Evolutionary conservation across 192 early-diverging fungal species (phyloP), one percentile per base, ranked within the genome.

Genomic region (Chytriomyces hyalinus): DNA sequence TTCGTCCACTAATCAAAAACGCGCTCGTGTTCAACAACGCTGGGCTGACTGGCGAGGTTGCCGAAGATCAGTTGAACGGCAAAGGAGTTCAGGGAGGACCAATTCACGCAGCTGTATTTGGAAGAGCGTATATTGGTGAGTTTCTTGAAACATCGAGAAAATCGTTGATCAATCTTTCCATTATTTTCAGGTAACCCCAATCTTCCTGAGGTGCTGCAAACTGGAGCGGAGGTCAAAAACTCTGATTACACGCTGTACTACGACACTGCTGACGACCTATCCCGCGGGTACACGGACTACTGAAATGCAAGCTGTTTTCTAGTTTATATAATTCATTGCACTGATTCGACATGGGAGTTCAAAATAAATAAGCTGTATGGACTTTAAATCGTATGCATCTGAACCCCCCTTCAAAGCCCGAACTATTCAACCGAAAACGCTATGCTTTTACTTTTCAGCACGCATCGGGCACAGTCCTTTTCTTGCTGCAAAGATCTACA

Each of bases 61-160:
- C 69, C n/a, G 69, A 71, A 26, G 8, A 51, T 9, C 57, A 59
- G 50, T 46, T 71, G 49, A 61, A 9, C n/a, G 51, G 51, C 2
- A 51, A 71, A 45, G 20, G 20, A 3, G 49, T 43, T 9, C 7
- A 57, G 24, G 65, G 24, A n/a, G 65, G 36, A 17, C 28, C 69
- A 9, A 71, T 71, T 61, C 51, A 71, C 10, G 69, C 28, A 13
- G 69, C 69, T 5, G 69, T 71, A 10, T 71, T 71, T 61, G 69
- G 69, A n/a, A 22, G 69, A 15, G 2, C 50, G 9, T 71, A 57
- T 15, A 71, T 71, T 48, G 20, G 69, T 57, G 6, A 46, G 45
- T 69, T 49, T 48, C 3, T 3, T 15, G 2, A 3, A 17, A 20
- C 15, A 13, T 1, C 2, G 5, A 20, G 53, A 1, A 17, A 17